Percentiles rank a stretch among this genome's conserved stretches.
Evolutionary conservation across 768 basidiomycete genomes (phyloP).

Genomic region (Grammothele lineata): DNA sequence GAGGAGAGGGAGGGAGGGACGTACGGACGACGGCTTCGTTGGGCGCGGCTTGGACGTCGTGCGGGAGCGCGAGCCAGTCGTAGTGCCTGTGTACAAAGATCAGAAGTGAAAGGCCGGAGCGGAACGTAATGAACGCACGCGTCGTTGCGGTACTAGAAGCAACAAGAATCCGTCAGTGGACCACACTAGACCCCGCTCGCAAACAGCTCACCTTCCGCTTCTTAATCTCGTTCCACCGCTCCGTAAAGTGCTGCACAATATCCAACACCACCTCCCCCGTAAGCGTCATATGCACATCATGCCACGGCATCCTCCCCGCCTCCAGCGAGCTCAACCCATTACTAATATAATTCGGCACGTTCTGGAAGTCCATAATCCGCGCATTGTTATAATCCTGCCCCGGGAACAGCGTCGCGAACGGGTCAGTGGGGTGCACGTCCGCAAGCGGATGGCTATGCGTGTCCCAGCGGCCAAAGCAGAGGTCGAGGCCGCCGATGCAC

Average conservation of each 20-base stretch:
- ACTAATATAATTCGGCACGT: constrained; percentile 73
- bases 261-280: constrained; percentile 83
- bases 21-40: constrained; percentile 63
- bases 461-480: constrained; percentile 98
- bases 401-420: constrained; percentile 78
- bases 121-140: no score
- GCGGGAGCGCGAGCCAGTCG: constrained; percentile 78
- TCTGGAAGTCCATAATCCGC: constrained; percentile 76
- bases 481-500: constrained; percentile 89
- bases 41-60: constrained; percentile 55
- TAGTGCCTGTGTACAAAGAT: constrained; percentile 44
- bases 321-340: constrained; percentile 67
- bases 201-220: constrained; percentile 57
- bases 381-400: constrained; percentile 96
- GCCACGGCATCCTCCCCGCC: constrained; percentile 88
- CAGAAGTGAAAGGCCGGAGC: no score
- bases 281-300: constrained; percentile 91
- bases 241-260: constrained; percentile 88
- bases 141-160: constrained; percentile 33
- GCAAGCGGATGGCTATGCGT: constrained; percentile 86
- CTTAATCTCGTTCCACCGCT: constrained; percentile 90
- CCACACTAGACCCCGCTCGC: no score
- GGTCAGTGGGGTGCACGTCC: constrained; percentile 89
- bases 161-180: not conserved
- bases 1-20: constrained; percentile 14